A percentile compares a stretch with the other conserved stretches of the same genome.
These are phyloP conservation scores for Ampelomyces quisqualis DNA, from an alignment of 2,329 filamentous ascomycete genomes.

Conservation along the genomic window DNA sequence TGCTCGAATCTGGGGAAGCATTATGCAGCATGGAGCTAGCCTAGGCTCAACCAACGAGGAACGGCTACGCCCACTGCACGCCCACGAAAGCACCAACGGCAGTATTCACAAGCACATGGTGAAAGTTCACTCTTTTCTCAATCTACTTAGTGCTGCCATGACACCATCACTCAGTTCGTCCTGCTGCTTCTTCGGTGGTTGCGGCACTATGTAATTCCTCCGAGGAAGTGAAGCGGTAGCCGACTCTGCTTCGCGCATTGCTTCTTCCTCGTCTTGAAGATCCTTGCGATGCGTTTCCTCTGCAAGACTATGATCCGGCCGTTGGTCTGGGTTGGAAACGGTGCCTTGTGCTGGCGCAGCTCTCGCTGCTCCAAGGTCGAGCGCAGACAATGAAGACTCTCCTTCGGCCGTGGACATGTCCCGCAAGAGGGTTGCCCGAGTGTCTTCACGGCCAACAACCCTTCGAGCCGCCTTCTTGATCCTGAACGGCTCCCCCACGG, in stretches of 20 bases:
- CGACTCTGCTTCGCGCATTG: constrained; percentile 39
- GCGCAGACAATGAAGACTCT: constrained; percentile 15
- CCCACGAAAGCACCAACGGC: too few species aligned
- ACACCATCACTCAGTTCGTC: constrained; percentile 59
- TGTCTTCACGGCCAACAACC: constrained; percentile 44
- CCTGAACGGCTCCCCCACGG: constrained; percentile 82
- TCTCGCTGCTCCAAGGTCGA: constrained; percentile 14
- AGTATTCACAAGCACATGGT: not conserved
- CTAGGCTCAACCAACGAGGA: not conserved
- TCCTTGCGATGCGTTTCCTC: constrained; percentile 29
- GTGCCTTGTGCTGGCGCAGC: constrained; percentile 19
- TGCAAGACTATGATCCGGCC: constrained; percentile 38
- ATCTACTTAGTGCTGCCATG: constrained; percentile 58
- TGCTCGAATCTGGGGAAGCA: constrained; percentile 3
- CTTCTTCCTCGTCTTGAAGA: constrained; percentile 49
- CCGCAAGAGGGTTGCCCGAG: constrained; percentile 23
- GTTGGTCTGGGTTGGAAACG: constrained; percentile 40
- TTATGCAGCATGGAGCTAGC: not conserved
- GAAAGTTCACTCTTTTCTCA: constrained; percentile 46
- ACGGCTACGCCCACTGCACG: too few species aligned
- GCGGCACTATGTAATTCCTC: constrained; percentile 17
- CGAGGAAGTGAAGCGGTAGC: constrained; percentile 17
- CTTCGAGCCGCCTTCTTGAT: constrained; percentile 68
- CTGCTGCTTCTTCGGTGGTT: constrained; percentile 42
- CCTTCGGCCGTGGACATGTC: constrained; percentile 31